phyloP scores from a whole-genome alignment of 2,329 filamentous ascomycete genomes.

The Zopfia rhizophila region DNA sequence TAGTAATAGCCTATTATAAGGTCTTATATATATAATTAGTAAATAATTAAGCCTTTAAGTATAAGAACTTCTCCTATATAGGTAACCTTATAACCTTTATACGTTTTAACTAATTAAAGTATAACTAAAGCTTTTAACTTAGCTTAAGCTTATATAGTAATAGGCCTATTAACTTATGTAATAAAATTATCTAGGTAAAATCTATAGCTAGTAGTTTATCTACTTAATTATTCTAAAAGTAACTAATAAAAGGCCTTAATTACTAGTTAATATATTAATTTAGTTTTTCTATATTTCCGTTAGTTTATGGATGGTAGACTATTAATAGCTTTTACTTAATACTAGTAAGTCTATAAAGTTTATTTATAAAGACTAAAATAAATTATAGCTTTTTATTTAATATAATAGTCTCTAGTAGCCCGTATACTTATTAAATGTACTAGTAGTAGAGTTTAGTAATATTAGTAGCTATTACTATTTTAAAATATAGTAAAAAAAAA shows the following conservation, averaged over 20 bases:
- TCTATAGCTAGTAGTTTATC: not conserved
- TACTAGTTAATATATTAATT: slow-evolving; percentile 18
- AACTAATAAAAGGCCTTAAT: slow-evolving; percentile 2
- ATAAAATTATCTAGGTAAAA: not conserved
- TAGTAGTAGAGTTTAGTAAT: slow-evolving; percentile 7
- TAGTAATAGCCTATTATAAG: not conserved
- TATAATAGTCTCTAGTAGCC: slow-evolving; percentile 15
- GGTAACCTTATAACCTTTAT: not conserved
- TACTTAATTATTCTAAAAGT: slow-evolving; percentile 9
- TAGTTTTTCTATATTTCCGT: slow-evolving; percentile 15
- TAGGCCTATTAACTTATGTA: not conserved
- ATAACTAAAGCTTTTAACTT: not conserved
- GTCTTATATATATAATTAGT: not conserved
- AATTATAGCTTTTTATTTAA: slow-evolving; percentile 26
- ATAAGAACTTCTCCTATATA: not conserved
- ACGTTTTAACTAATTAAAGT: not conserved
- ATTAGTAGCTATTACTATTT: not conserved
- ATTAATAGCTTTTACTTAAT: too few species aligned
- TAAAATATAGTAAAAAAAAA: slow-evolving; percentile 12
- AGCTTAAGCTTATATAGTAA: too few species aligned
- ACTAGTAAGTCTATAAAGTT: slow-evolving; percentile 21
- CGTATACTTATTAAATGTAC: slow-evolving; percentile 20
- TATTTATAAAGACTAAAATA: slow-evolving; percentile 19
- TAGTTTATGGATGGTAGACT: too few species aligned
- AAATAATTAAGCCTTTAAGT: not conserved